Base-by-base conservation (phyloP, 176 grass and related monocot species). In the Carex kokanica region DNA sequence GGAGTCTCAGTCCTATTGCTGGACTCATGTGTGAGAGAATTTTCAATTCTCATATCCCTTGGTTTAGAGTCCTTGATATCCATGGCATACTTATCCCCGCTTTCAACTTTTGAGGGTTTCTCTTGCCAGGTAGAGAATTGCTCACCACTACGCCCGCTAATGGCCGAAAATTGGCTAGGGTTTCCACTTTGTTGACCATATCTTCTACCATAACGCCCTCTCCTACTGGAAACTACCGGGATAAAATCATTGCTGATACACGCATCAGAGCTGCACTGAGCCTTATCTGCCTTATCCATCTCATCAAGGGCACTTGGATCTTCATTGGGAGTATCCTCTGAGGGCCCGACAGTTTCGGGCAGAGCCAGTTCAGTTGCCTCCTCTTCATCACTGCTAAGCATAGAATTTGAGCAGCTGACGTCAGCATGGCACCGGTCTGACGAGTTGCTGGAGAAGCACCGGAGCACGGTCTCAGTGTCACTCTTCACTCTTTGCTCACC, bases 21-120 rank as follows among this genome's bases (percentile, higher is more conserved):
- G 3, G 78, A 61, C 20, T 81, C 32, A 43, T 12, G 15, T 62
- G 17, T 4, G 27, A 5, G n/a, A 0, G 4, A 20, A 21, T 16
- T 20, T 80, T 80, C 25, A 61, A 1, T 62, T 62, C n/a, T 62
- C 10, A 6, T 40, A 61, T 60, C 29, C 27, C 34, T 51, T 40
- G 16, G 47, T n/a, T 59, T 41, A 4, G 15, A 47, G 54, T 20
- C 11, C 15, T 40, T 80, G 18, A 20, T 18, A 6, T 38, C 29
- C 73, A 43, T 36, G 80, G 61, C 62, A 80, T 25, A 51, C 78
- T 66, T 55, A 45, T 72, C 77, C 36, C 29, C 16, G 49, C 78
- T 4, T 78, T 65, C 64, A 79, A 17, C 27, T 74, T 90, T 91
- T 84, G 74, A 85, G 71, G 86, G 86, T n/a, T 91, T 93, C 78